phyloP scores from a whole-genome alignment of 1,284 basidiomycete species.

The Rhodotorula glutinis region DNA sequence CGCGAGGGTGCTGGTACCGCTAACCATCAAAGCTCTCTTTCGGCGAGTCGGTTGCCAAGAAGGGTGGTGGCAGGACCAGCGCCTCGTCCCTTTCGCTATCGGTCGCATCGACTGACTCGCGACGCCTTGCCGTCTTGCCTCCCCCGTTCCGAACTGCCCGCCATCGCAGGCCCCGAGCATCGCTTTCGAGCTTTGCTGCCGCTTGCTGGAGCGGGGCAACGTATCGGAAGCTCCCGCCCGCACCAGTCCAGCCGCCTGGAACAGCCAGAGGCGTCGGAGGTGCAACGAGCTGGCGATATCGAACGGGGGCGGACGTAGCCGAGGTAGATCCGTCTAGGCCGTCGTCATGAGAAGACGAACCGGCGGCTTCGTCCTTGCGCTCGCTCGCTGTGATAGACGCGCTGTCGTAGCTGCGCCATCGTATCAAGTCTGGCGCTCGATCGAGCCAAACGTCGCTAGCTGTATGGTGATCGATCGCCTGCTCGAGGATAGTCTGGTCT shows the following conservation, averaged over 20 bases:
- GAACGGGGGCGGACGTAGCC: neutral
- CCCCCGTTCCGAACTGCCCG: neutral
- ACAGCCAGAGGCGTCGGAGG: constrained; percentile 2
- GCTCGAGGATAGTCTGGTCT: too few species aligned
- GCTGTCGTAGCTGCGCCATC: too few species aligned
- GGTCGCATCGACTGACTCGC: neutral
- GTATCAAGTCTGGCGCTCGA: too few species aligned
- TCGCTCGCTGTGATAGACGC: too few species aligned
- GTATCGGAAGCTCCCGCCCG: neutral
- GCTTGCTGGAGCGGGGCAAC: too few species aligned
- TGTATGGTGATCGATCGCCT: too few species aligned
- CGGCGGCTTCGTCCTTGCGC: too few species aligned
- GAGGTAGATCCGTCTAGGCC: neutral
- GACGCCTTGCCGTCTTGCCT: neutral
- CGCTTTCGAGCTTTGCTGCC: neutral
- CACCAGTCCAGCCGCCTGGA: neutral
- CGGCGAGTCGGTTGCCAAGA: constrained; percentile 10
- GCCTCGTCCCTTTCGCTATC: constrained; percentile 5
- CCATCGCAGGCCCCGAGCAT: neutral
- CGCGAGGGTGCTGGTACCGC: neutral
- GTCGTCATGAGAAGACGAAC: too few species aligned
- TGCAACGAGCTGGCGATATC: neutral
- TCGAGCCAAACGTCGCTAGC: too few species aligned
- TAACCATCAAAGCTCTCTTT: constrained; percentile 23
- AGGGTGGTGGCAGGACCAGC: constrained; percentile 26